Base-by-base conservation (phyloP, 192 early-diverging fungal species). In the Backusella psychrophila region DNA sequence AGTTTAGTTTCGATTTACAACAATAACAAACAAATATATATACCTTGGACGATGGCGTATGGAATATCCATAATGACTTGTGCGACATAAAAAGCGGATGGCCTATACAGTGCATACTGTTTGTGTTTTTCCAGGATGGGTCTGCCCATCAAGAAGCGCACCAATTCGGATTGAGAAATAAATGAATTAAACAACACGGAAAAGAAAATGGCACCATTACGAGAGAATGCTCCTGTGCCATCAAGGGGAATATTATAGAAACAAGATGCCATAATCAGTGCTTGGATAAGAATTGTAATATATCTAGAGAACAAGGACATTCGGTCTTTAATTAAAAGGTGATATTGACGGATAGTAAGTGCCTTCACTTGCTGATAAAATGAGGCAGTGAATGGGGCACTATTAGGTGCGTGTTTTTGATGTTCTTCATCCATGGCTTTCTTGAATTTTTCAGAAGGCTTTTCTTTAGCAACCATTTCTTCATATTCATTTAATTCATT, bases 71-170 rank as follows among this genome's bases (percentile, higher is more conserved):
- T 78, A 21, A 89, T 53, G 29, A 86, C 81, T 73, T 88, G 88
- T 7, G 89, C 80, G 33, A 90, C 71, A 38, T 85, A 87, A 75
- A 83, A 85, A 26, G 90, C 85, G 6, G 87, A 83, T 19, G 91
- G 89, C 3, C 88, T 86, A 72, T 90, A 91, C 72, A 93, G 80
- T 0, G 91, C 91, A 79, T 90, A 92, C 4, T 85, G 83, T 72
- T 92, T 92, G 84, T 96, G 94, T 79, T 96, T 96, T 81, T 92
- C 88, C 34, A 92, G 77, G 46, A 94, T 88, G 11, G 89, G 84
- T 69, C 93, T 92, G 35, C 92, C 92, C 33, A 86, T 83, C 70
- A 96, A 84, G 42, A 91, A 88, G 74, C 87, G 85, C 68, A 93
- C 91, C 35, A 94, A 84, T 75, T 93, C 90, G 39, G 91, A 86